phyloP scores from a whole-genome alignment of 495 filamentous ascomycete species.

The Pyrenula massariospora region DNA sequence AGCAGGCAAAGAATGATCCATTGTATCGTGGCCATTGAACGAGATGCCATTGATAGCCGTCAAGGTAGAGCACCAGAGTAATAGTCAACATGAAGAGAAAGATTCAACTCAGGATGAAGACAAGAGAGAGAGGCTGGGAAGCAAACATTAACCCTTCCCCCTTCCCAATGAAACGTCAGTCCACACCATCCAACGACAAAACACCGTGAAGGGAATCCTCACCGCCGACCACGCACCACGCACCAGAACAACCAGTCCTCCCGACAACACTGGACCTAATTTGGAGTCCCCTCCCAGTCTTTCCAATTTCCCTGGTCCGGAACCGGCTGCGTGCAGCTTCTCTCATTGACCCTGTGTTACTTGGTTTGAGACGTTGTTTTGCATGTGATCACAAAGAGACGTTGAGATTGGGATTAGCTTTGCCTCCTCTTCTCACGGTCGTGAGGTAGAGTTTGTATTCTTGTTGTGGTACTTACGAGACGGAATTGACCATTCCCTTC shows the following conservation, averaged over 20 bases:
- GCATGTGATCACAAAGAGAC: no score
- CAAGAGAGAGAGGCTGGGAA: neutral
- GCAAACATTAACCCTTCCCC: neutral
- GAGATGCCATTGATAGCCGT: neutral
- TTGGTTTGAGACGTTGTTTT: no score
- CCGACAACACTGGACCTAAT: neutral
- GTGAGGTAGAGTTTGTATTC: no score
- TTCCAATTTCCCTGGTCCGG: neutral
- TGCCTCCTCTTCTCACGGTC: no score
- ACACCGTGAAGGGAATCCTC: neutral
- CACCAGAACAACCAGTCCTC: neutral
- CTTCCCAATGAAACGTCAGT: neutral
- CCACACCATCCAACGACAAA: neutral
- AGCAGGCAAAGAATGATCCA: neutral
- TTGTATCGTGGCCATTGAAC: neutral
- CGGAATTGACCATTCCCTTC: no score
- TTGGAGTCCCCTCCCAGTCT: neutral
- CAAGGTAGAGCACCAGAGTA: neutral
- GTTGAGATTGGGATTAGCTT: no score
- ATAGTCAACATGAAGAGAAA: neutral
- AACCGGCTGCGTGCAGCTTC: neutral
- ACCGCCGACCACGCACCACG: no score
- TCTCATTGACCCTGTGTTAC: no score
- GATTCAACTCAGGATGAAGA: neutral
- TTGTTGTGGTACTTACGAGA: no score